Evolutionary conservation across 805 yeast genomes (phyloP).

Genomic region (Metschnikowia gelsemii): DNA sequence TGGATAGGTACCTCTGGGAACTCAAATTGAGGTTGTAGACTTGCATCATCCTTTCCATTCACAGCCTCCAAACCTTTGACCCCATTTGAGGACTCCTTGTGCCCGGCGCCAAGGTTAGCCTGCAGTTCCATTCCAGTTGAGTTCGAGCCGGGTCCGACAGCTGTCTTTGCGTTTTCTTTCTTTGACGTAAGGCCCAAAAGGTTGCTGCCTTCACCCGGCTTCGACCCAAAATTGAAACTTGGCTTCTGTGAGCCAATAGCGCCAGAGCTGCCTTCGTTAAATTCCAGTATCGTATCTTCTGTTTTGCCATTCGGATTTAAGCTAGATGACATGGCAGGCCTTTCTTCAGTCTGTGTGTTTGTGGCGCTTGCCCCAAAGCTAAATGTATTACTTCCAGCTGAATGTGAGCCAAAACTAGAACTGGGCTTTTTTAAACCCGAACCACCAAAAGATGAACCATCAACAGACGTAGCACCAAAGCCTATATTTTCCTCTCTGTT

Average conservation of each 20-base stretch:
- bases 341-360: neutral
- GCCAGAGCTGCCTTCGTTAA: neutral
- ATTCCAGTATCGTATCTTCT: neutral
- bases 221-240: conserved; percentile 1
- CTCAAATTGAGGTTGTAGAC: conserved; percentile 12
- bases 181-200: conserved; percentile 7
- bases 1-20: conserved; percentile 28
- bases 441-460: neutral
- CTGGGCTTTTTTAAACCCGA: conserved; percentile 1
- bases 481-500: too few relatives aligned
- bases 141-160: neutral
- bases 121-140: conserved; percentile 3
- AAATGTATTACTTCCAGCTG: neutral
- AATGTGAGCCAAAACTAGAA: conserved; percentile 11
- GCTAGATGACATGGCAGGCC: conserved; percentile 4
- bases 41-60: neutral
- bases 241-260: neutral
- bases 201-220: conserved; percentile 1
- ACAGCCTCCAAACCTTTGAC: neutral
- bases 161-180: conserved; percentile 1
- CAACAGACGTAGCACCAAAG: neutral
- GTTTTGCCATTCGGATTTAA: conserved; percentile 2
- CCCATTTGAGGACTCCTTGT: neutral
- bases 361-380: neutral
- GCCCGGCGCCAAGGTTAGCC: conserved; percentile 3